Percentiles rank a stretch among this genome's conserved stretches.
Conservation (phyloP, 1,139 yeast species). For the Saccharomyces pastorianus region DNA sequence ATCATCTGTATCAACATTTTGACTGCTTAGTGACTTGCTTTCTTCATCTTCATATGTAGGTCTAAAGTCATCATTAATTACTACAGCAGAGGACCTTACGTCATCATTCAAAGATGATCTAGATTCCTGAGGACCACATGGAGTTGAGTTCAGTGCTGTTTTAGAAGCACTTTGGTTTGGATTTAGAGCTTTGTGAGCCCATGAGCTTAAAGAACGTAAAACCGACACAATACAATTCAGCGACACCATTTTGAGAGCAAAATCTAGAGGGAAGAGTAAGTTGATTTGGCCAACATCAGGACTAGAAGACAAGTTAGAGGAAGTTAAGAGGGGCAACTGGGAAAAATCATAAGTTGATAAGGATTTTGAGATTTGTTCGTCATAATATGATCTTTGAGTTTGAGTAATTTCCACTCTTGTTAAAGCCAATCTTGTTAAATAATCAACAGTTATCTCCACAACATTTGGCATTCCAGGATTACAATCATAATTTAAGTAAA, state of each 20-base stretch:
- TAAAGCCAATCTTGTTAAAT: constrained; percentile 64
- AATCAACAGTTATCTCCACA: constrained; percentile 74
- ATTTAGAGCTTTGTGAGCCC: constrained; percentile 75
- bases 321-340: constrained; percentile 67
- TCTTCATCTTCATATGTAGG: constrained; percentile 12
- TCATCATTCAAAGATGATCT: constrained; percentile 8
- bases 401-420: constrained; percentile 65
- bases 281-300: constrained; percentile 55
- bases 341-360: constrained; percentile 68
- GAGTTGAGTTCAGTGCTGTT: constrained; percentile 1
- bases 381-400: constrained; percentile 57
- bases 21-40: constrained; percentile 9
- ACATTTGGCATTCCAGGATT: constrained; percentile 76
- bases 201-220: constrained; percentile 68
- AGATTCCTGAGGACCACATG: constrained; percentile 1
- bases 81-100: constrained; percentile 37
- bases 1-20: constrained; percentile 47
- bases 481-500: constrained; percentile 92
- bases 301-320: constrained; percentile 53
- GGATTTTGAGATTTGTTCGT: constrained; percentile 52
- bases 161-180: constrained; percentile 16
- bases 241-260: constrained; percentile 75
- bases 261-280: constrained; percentile 60
- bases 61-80: constrained; percentile 33
- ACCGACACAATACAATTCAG: constrained; percentile 76